Percentiles rank a stretch among this genome's conserved stretches.
Conservation (phyloP, 2,329 filamentous ascomycete species). For the Epichloe aotearoae region DNA sequence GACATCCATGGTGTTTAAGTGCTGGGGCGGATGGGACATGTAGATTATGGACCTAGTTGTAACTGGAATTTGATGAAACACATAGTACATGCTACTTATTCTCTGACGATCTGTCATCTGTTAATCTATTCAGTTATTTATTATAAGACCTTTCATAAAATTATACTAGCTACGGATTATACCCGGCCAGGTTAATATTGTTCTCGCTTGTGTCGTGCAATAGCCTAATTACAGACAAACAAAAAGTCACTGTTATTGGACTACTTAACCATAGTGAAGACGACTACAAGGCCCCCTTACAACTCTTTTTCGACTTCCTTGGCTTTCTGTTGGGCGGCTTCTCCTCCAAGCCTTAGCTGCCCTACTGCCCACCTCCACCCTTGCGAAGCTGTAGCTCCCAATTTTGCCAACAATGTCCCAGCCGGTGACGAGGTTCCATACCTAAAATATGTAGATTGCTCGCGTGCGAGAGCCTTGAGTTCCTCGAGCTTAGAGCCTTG, state of each 20-base stretch:
- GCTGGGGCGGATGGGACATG: slow-evolving; percentile 90
- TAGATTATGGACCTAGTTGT: slow-evolving; percentile 63
- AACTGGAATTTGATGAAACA: too few relatives aligned
- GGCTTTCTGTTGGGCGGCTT: slow-evolving; percentile 35
- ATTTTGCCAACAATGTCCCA: slow-evolving; percentile 52
- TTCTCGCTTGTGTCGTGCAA: too few relatives aligned
- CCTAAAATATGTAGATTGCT: slow-evolving; percentile 62
- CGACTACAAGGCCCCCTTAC: background rate
- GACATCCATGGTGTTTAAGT: slow-evolving; percentile 86
- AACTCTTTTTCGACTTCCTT: slow-evolving; percentile 17
- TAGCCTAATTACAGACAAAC: too few relatives aligned
- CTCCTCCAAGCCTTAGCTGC: slow-evolving; percentile 35
- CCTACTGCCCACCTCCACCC: slow-evolving; percentile 38
- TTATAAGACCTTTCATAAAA: too few relatives aligned
- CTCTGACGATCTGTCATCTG: too few relatives aligned
- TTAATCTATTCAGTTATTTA: too few relatives aligned
- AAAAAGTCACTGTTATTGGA: too few relatives aligned
- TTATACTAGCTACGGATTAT: too few relatives aligned
- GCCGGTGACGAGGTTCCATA: slow-evolving; percentile 58
- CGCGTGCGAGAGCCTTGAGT: slow-evolving; percentile 56
- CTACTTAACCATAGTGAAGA: too few relatives aligned
- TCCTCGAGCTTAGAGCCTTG: slow-evolving; percentile 58
- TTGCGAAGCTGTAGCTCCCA: slow-evolving; percentile 35
- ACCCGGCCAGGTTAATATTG: too few relatives aligned
- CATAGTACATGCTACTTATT: too few relatives aligned